Conservation (phyloP, 2,329 filamentous ascomycete species). For the Colletotrichum sp. region DNA sequence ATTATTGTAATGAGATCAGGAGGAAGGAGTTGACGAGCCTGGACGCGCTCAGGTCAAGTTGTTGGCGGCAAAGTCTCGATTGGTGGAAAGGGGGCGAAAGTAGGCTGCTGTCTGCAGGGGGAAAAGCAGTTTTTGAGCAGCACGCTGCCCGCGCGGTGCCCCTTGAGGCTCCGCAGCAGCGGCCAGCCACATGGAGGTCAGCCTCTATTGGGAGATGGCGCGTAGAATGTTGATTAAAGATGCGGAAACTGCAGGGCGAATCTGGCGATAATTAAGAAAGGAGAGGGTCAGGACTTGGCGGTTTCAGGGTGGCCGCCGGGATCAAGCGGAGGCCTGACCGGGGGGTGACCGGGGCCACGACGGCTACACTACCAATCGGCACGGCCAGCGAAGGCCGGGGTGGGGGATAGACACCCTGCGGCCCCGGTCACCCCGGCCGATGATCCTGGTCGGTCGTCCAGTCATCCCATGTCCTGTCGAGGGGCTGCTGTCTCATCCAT, state of each 20-base stretch:
- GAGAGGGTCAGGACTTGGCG: constrained; percentile 17
- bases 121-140: not conserved
- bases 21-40: not conserved
- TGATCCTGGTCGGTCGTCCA: not conserved
- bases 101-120: constrained; percentile 5
- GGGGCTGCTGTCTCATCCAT: constrained; percentile 4
- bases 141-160: not conserved
- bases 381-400: constrained; percentile 9
- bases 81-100: constrained; percentile 7
- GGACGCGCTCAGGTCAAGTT: not conserved
- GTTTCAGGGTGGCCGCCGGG: constrained; percentile 20
- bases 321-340: constrained; percentile 1
- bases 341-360: not conserved
- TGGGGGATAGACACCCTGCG: not conserved
- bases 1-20: not conserved
- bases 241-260: constrained; percentile 8
- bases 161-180: not conserved
- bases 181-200: constrained; percentile 4
- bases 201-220: constrained; percentile 10
- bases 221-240: constrained; percentile 14
- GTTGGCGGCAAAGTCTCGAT: constrained; percentile 9
- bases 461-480: not conserved
- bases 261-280: constrained; percentile 15
- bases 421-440: not conserved
- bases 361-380: constrained; percentile 10